Evolutionary conservation across 306 rosid genomes (phyloP).

Genomic region (Bauhinia variegata): DNA sequence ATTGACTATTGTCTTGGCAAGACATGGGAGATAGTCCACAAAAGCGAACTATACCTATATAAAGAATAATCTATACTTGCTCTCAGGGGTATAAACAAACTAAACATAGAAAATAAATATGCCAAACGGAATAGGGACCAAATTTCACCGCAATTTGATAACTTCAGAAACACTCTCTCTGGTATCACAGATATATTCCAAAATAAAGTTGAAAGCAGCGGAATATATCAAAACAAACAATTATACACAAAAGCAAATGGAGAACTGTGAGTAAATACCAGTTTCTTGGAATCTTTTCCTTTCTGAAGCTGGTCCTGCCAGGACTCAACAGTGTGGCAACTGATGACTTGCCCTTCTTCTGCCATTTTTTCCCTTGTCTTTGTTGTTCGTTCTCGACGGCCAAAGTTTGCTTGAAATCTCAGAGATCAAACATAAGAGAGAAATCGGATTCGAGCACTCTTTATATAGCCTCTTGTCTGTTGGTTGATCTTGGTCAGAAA

Average conservation of each 20-base stretch:
- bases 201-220: background rate
- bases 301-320: constrained; percentile 59
- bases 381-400: too few relatives aligned
- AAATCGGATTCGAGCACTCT: background rate
- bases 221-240: background rate
- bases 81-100: too few relatives aligned
- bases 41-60: background rate
- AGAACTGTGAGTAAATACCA: constrained; percentile 39
- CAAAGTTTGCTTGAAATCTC: background rate
- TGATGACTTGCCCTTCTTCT: constrained; percentile 57
- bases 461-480: constrained; percentile 23
- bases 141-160: background rate
- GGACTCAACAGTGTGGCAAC: constrained; percentile 43
- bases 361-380: constrained; percentile 19
- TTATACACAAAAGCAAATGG: background rate
- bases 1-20: background rate
- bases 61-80: background rate
- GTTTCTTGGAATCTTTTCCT: constrained; percentile 56
- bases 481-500: too few relatives aligned
- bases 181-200: background rate
- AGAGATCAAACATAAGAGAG: background rate
- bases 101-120: background rate
- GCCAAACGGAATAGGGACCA: too few relatives aligned
- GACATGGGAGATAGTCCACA: too few relatives aligned
- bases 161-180: background rate